Conservation (phyloP, 2,329 filamentous ascomycete genomes). For the Cercospora zeina region DNA sequence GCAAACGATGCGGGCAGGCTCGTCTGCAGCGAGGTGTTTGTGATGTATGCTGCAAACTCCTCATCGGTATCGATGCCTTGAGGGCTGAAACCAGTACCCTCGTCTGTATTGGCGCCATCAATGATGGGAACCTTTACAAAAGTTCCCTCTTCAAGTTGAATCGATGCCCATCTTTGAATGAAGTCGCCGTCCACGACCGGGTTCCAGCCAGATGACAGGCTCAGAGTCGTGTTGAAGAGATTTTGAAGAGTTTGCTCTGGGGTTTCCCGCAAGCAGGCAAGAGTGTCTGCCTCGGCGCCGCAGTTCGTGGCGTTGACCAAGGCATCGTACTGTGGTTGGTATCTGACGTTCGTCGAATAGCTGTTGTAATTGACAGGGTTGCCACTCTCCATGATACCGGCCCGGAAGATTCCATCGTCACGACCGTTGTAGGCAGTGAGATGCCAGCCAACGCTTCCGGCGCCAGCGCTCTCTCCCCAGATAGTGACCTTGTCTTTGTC, state of each 20-base stretch:
- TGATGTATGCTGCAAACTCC: conserved; percentile 52
- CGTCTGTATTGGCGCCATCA: conserved; percentile 64
- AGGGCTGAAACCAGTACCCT: conserved; percentile 60
- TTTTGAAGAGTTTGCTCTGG: conserved; percentile 36
- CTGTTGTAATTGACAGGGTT: conserved; percentile 32
- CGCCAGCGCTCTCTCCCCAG: conserved; percentile 46
- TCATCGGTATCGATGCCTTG: conserved; percentile 56
- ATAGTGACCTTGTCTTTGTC: conserved; percentile 60
- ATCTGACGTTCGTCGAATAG: conserved; percentile 27
- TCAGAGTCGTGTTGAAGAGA: conserved; percentile 35
- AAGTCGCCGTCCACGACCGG: conserved; percentile 59
- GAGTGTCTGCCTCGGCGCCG: conserved; percentile 55
- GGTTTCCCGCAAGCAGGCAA: conserved; percentile 64
- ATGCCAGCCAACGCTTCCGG: conserved; percentile 47
- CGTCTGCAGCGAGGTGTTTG: conserved; percentile 32
- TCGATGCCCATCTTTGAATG: conserved; percentile 54
- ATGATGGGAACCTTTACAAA: conserved; percentile 58
- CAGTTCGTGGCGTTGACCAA: conserved; percentile 64
- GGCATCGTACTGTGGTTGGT: conserved; percentile 62
- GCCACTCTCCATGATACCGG: conserved; percentile 50
- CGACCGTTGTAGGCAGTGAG: conserved; percentile 52
- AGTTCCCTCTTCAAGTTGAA: conserved; percentile 57
- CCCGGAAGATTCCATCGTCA: conserved; percentile 51
- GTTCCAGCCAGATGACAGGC: conserved; percentile 41
- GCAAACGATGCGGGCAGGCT: conserved; percentile 29